Evolutionary conservation across 1,284 basidiomycete species (phyloP).

Genomic region (Apiotrichum mycotoxinovorans): DNA sequence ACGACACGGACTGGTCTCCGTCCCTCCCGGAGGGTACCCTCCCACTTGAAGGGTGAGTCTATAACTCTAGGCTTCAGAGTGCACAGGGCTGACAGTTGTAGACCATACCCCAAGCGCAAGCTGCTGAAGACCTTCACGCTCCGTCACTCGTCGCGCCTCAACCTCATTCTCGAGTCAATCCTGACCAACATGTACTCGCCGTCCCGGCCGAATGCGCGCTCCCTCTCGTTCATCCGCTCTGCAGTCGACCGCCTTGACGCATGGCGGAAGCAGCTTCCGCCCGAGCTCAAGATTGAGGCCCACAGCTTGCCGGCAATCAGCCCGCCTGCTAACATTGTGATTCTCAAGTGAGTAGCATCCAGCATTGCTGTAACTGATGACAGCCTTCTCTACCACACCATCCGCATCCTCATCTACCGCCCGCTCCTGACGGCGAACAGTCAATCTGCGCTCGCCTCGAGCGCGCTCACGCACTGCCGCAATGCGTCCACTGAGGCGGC

Average conservation of each 20-base stretch:
- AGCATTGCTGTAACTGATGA: not conserved
- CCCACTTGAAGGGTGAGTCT: not conserved
- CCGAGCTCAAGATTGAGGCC: constrained; percentile 7
- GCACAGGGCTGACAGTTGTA: not conserved
- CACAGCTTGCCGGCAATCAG: not conserved
- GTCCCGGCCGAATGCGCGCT: constrained; percentile 12
- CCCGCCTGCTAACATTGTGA: constrained; percentile 11
- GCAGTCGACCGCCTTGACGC: constrained; percentile 3
- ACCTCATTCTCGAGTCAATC: constrained; percentile 22
- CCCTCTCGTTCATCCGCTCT: constrained; percentile 15
- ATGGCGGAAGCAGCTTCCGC: constrained; percentile 3
- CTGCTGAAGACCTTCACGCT: constrained; percentile 11
- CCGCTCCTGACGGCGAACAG: constrained; percentile 13
- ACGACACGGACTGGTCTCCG: constrained; percentile 6
- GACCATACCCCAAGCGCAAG: constrained; percentile 6
- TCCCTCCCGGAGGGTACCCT: not conserved
- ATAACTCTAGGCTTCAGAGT: too few species aligned
- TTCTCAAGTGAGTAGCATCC: constrained; percentile 10
- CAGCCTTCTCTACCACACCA: constrained; percentile 13
- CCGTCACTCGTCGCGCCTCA: constrained; percentile 10
- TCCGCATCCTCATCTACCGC: constrained; percentile 18
- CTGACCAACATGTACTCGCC: constrained; percentile 24
- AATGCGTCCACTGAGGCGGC: constrained; percentile 10
- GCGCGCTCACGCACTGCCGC: constrained; percentile 14
- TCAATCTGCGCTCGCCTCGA: constrained; percentile 6